phyloP scores from a whole-genome alignment of 768 basidiomycete species.

The Termitomyces sp. region DNA sequence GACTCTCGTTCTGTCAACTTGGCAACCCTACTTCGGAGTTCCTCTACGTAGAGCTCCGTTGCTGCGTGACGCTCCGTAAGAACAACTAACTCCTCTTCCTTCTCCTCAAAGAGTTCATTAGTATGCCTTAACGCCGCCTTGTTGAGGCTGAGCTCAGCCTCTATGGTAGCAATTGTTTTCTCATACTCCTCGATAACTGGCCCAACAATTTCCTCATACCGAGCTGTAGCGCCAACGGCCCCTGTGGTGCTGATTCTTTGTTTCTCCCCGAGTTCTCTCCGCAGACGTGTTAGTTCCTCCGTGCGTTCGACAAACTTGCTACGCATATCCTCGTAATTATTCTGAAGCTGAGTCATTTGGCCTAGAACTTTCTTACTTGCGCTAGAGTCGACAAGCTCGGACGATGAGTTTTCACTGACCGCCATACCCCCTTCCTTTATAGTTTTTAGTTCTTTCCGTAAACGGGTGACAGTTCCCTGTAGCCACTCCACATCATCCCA shows the following conservation, averaged over 20 bases:
- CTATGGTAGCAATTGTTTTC: slow-evolving; percentile 92
- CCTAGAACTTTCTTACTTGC: slow-evolving; percentile 72
- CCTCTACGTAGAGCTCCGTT: slow-evolving; percentile 84
- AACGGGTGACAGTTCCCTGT: slow-evolving; percentile 76
- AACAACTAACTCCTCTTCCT: slow-evolving; percentile 70
- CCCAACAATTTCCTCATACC: slow-evolving; percentile 91
- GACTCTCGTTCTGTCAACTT: slow-evolving; percentile 87
- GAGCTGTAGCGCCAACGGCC: slow-evolving; percentile 60
- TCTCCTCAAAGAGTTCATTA: slow-evolving; percentile 90
- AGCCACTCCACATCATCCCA: slow-evolving; percentile 99
- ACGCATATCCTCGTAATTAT: slow-evolving; percentile 79
- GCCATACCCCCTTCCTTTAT: slow-evolving; percentile 63
- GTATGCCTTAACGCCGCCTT: slow-evolving; percentile 84
- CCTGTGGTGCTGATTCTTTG: slow-evolving; percentile 58
- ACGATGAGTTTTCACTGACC: slow-evolving; percentile 21
- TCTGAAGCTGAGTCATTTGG: slow-evolving; percentile 80
- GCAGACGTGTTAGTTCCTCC: slow-evolving; percentile 77
- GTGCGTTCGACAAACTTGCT: slow-evolving; percentile 85
- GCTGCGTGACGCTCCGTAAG: slow-evolving; percentile 67
- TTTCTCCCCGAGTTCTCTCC: slow-evolving; percentile 73
- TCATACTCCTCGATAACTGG: slow-evolving; percentile 99
- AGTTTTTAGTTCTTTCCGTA: slow-evolving; percentile 81
- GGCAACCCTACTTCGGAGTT: slow-evolving; percentile 71
- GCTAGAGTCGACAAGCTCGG: slow-evolving; percentile 43
- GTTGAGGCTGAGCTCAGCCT: slow-evolving; percentile 85